Percentiles rank a stretch among this genome's conserved stretches.
Conservation (phyloP, 2,329 filamentous ascomycete species). For the Akanthomyces lecanii region DNA sequence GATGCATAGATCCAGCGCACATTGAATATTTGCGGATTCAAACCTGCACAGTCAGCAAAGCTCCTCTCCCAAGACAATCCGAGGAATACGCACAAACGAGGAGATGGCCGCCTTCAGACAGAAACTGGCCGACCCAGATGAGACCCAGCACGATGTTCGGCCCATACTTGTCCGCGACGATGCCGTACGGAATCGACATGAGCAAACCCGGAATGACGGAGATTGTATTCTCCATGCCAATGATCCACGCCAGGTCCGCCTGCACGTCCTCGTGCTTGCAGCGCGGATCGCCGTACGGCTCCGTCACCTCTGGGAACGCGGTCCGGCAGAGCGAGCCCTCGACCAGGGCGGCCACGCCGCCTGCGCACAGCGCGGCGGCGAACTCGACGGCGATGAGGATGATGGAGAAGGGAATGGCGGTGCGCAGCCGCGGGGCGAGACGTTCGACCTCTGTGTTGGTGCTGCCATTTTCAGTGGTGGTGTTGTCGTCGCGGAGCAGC, state of each 20-base stretch:
- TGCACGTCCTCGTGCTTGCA: constrained; percentile 16
- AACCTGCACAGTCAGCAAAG: background rate
- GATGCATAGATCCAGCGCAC: constrained; percentile 14
- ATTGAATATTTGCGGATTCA: constrained; percentile 12
- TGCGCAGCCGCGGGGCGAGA: background rate
- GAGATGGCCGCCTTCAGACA: constrained; percentile 7
- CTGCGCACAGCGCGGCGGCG: background rate
- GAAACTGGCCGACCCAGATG: constrained; percentile 8
- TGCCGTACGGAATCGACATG: constrained; percentile 12
- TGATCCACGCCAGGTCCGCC: constrained; percentile 12
- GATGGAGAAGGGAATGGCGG: background rate
- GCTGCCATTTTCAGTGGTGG: no score
- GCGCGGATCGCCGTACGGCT: constrained; percentile 11
- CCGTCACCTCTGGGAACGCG: background rate
- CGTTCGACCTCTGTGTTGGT: no score
- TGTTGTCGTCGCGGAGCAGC: background rate
- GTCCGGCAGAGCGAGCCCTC: constrained; percentile 11
- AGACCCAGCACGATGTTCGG: constrained; percentile 3
- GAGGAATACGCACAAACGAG: background rate
- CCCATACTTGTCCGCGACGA: constrained; percentile 12
- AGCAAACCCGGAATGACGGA: constrained; percentile 10
- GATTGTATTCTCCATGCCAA: constrained; percentile 12
- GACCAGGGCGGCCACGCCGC: constrained; percentile 9
- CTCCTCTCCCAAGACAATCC: no score
- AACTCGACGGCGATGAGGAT: constrained; percentile 8